Base-by-base conservation (phyloP, 352 stramenopile species). In the Phytophthora litchii region DNA sequence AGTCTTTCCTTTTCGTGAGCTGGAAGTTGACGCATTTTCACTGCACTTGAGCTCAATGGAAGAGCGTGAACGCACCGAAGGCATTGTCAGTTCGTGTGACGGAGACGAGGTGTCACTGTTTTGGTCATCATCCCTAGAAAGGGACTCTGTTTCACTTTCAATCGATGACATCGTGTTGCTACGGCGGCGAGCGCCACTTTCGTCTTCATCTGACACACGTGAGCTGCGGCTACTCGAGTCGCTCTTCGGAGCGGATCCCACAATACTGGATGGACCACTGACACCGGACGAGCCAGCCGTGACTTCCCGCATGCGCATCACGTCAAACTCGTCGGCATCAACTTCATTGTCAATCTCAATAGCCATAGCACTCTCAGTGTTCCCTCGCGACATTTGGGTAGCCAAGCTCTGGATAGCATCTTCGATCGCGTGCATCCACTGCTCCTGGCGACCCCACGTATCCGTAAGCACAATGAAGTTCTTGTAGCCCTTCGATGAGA, bases 311-410 rank as follows among this genome's bases (percentile, higher is more conserved):
- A 85, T 78, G 11, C 67, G 67, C 48, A 77, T 73, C 60, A 92
- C 54, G 29, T 92, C 79, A 65, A 92, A 88, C 42, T 91, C 78
- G 27, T 87, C 81, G 3, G 80, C 62, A 32, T 95, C 86, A 11
- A 92, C 83, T 79, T 95, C 86, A 53, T 95, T 95, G 64, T 95
- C 86, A 52, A 95, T 93, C 34, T 95, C 86, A 54, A 95, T 93
- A 9, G 83, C 83, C 45, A 95, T 77, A 1, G 86, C 86, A 25
- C 75, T 91, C 25, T 86, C 83, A 14, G 79, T 77, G 44, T 91
- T 92, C 31, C 79, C 70, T 40, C 73, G 67, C 9, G 78, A 73
- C 23, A 78, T 74, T 31, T 92, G 81, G 1, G 72, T 82, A 1
- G 78, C 76, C 8, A 92, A 53, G 0, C 76, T 84, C 8, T 86